Evolutionary conservation across 129 eudicot species (phyloP).

Genomic region (Chrysanthemum makinoi): DNA sequence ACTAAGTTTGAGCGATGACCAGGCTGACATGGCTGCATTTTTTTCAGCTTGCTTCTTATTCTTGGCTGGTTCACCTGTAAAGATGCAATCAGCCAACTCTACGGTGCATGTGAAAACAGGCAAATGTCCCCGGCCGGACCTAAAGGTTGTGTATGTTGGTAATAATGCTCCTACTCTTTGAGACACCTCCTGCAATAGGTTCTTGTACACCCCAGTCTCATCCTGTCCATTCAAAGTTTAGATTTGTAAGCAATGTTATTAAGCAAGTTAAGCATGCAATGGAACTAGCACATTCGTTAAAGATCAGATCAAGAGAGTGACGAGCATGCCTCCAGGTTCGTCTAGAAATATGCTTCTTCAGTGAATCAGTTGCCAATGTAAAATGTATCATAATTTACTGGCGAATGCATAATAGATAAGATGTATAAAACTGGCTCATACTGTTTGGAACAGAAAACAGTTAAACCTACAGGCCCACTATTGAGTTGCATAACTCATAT

Average conservation of each 20-base stretch:
- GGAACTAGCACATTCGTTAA: too few relatives aligned
- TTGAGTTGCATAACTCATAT: too few relatives aligned
- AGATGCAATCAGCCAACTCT: constrained; percentile 37
- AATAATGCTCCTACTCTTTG: constrained; percentile 48
- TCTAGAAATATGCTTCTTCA: too few relatives aligned
- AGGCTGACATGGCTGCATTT: constrained; percentile 52
- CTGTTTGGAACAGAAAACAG: too few relatives aligned
- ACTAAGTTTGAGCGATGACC: constrained; percentile 42
- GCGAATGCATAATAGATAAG: too few relatives aligned
- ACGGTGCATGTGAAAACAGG: constrained; percentile 43
- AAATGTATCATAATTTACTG: too few relatives aligned
- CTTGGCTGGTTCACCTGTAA: constrained; percentile 44
- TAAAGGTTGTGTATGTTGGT: constrained; percentile 40
- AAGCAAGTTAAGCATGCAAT: neutral
- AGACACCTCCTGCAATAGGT: constrained; percentile 46
- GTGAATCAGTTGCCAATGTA: too few relatives aligned
- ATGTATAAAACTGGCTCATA: too few relatives aligned
- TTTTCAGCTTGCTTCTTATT: constrained; percentile 49
- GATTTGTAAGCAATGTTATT: constrained; percentile 7
- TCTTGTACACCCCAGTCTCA: constrained; percentile 50
- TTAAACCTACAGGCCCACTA: too few relatives aligned
- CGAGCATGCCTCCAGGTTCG: too few relatives aligned
- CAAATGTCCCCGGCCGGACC: constrained; percentile 42
- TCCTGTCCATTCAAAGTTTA: constrained; percentile 26
- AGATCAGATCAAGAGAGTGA: too few relatives aligned